phyloP scores from a whole-genome alignment of 371 early-diverging fungal genomes.

The Apophysomyces trapeziformis region DNA sequence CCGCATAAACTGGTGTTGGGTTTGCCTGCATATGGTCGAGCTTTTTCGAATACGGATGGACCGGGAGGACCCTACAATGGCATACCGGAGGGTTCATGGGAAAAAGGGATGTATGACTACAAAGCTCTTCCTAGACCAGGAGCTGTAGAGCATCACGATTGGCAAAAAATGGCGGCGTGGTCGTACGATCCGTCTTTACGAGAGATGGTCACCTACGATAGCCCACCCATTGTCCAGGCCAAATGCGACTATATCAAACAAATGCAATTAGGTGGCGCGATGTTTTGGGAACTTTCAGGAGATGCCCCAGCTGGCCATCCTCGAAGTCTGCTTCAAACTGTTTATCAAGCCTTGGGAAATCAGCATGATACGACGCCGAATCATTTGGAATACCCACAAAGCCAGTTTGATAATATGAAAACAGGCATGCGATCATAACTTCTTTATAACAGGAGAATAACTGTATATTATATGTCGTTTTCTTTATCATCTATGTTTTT shows the following conservation, averaged over 20 bases:
- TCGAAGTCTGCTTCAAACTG: constrained; percentile 47
- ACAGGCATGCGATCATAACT: background rate
- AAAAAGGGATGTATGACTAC: constrained; percentile 82
- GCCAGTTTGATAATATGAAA: constrained; percentile 58
- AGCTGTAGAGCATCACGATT: constrained; percentile 72
- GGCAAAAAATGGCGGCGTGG: constrained; percentile 68
- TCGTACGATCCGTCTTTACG: constrained; percentile 70
- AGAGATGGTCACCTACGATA: constrained; percentile 86
- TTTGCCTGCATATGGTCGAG: constrained; percentile 78
- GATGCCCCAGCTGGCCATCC: constrained; percentile 56
- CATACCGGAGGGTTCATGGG: constrained; percentile 79
- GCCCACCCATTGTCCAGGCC: constrained; percentile 64
- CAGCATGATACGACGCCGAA: constrained; percentile 47
- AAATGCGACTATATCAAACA: constrained; percentile 80
- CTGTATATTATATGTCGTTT: too few species aligned
- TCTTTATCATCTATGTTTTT: background rate
- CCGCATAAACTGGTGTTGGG: constrained; percentile 79
- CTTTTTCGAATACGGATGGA: constrained; percentile 56
- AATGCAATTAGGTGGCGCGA: constrained; percentile 75
- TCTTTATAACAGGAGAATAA: too few species aligned
- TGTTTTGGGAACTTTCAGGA: constrained; percentile 84
- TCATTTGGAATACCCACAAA: constrained; percentile 52
- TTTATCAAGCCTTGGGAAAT: constrained; percentile 38
- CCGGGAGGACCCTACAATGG: constrained; percentile 53
- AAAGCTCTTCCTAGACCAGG: constrained; percentile 67